phyloP scores from a whole-genome alignment of 139 green algal species.

The Auxenochlorella protothecoides region DNA sequence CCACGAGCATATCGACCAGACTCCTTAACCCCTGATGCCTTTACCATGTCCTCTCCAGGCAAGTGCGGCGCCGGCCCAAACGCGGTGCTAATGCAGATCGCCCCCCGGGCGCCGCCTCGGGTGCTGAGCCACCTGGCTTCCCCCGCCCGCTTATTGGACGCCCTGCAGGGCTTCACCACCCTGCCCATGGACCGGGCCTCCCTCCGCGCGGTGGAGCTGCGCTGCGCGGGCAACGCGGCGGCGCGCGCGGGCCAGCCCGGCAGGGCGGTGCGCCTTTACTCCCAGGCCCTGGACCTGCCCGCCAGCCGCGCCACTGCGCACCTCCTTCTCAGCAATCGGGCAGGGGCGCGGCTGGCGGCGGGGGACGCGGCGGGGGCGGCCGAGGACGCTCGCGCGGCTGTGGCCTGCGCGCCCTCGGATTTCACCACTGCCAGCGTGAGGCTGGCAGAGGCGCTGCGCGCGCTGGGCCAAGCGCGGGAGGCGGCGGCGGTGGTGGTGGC shows the following conservation, averaged over 20 bases:
- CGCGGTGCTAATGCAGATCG: slow-evolving; percentile 32
- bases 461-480: background rate
- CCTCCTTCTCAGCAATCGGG: slow-evolving; percentile 48
- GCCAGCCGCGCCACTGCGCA: slow-evolving; percentile 19
- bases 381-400: slow-evolving; percentile 32
- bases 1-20: no score
- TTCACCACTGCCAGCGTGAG: slow-evolving; percentile 49
- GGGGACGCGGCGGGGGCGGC: slow-evolving; percentile 36
- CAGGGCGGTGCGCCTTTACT: slow-evolving; percentile 23
- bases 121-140: slow-evolving; percentile 41
- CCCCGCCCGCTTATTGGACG: slow-evolving; percentile 21
- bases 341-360: slow-evolving; percentile 21
- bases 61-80: slow-evolving; percentile 48
- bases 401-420: slow-evolving; percentile 18
- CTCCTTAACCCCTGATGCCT: background rate
- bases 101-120: background rate
- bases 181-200: slow-evolving; percentile 18
- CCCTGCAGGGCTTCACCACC: slow-evolving; percentile 12
- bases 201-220: slow-evolving; percentile 36
- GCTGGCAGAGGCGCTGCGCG: slow-evolving; percentile 36
- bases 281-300: background rate
- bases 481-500: background rate
- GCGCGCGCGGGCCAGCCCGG: slow-evolving; percentile 13
- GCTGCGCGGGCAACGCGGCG: slow-evolving; percentile 43
- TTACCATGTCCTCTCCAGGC: background rate